Percentiles rank a stretch among this genome's conserved stretches.
Conservation (phyloP, 2,329 filamentous ascomycete genomes). For the Colletotrichum aenigma region DNA sequence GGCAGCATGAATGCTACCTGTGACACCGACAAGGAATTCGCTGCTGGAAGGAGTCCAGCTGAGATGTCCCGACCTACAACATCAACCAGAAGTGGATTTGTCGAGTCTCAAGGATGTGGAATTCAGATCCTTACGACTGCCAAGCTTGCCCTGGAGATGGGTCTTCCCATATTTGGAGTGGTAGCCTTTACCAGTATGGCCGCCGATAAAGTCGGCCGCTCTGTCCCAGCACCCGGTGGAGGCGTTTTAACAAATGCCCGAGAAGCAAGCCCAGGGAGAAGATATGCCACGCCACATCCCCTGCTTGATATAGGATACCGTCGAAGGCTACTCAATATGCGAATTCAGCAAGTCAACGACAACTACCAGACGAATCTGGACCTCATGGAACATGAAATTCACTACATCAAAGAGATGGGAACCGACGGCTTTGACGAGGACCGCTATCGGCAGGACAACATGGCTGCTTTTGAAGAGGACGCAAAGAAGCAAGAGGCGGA, state of each 20-base stretch:
- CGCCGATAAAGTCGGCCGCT: conserved; percentile 36
- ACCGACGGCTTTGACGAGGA: neutral
- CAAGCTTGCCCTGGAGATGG: conserved; percentile 36
- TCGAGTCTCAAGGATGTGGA: conserved; percentile 38
- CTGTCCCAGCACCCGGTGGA: conserved; percentile 40
- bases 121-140: conserved; percentile 38
- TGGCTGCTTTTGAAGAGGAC: conserved; percentile 14
- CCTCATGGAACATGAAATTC: conserved; percentile 4
- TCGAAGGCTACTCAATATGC: conserved; percentile 88
- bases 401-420: neutral
- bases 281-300: conserved; percentile 82
- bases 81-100: conserved; percentile 35
- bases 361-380: neutral
- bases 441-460: conserved; percentile 6
- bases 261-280: conserved; percentile 69
- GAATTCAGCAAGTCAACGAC: conserved; percentile 84
- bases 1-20: conserved; percentile 40
- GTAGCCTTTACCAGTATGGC: conserved; percentile 36
- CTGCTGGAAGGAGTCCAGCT: conserved; percentile 28
- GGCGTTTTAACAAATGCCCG: conserved; percentile 36
- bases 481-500: conserved; percentile 23
- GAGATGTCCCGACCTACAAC: conserved; percentile 40
- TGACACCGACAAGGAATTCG: conserved; percentile 31
- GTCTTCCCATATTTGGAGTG: conserved; percentile 36
- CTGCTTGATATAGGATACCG: conserved; percentile 97